Conservation (phyloP, 169 alveolate species). For the Plasmodium gallinaceum region DNA sequence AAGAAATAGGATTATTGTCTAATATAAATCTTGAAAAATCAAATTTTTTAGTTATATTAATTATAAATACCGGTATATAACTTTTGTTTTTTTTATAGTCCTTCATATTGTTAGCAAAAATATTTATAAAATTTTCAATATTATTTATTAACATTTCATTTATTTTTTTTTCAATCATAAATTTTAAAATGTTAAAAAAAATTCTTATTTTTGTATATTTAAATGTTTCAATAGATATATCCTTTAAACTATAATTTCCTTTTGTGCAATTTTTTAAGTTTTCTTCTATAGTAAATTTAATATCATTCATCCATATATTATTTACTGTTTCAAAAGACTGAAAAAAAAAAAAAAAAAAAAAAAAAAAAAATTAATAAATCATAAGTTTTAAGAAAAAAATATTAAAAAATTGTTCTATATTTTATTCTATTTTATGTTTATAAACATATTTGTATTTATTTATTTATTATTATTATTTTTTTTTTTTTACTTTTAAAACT, state of each 20-base stretch:
- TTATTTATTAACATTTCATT: constrained; percentile 63
- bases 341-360: neutral
- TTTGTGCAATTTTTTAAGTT: constrained; percentile 69
- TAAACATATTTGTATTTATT: neutral
- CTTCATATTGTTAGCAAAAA: constrained; percentile 31
- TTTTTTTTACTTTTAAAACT: constrained; percentile 42
- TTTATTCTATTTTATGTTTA: neutral
- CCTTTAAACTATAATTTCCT: constrained; percentile 68
- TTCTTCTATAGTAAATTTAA: constrained; percentile 57
- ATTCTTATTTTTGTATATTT: constrained; percentile 73
- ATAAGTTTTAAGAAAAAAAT: no score
- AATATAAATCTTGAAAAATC: constrained; percentile 58
- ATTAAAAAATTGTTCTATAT: neutral
- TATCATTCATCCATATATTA: constrained; percentile 71
- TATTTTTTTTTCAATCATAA: constrained; percentile 65
- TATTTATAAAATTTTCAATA: constrained; percentile 41
- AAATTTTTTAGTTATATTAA: constrained; percentile 72
- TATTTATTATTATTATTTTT: neutral
- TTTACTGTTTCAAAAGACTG: constrained; percentile 72
- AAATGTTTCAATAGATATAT: constrained; percentile 58
- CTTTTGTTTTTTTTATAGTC: constrained; percentile 50
- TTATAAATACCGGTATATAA: constrained; percentile 56
- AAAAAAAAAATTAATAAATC: no score
- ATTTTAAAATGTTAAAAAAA: constrained; percentile 58
- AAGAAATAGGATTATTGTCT: constrained; percentile 62